These are phyloP conservation scores for Fusarium sp. DNA, from an alignment of 2,329 filamentous ascomycete species.

Conservation along the genomic window DNA sequence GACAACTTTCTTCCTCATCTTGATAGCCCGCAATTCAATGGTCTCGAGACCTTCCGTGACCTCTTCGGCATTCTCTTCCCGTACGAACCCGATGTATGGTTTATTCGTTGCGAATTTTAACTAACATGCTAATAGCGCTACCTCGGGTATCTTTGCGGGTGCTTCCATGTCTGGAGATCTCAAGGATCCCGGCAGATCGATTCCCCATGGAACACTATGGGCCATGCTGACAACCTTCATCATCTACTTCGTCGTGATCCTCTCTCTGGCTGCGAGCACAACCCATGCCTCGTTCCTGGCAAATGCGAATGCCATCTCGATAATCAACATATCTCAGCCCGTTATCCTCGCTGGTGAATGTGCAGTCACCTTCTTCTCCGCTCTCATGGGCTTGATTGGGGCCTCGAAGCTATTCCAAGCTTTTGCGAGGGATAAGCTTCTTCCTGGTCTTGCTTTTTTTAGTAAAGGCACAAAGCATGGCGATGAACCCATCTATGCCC, in stretches of 20 bases:
- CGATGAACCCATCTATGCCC: conserved; percentile 80
- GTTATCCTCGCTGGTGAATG: conserved; percentile 84
- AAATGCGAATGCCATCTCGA: conserved; percentile 81
- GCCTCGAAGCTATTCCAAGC: conserved; percentile 87
- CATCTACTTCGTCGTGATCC: conserved; percentile 77
- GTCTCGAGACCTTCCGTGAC: conserved; percentile 77
- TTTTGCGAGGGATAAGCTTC: conserved; percentile 78
- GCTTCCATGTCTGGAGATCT: conserved; percentile 92
- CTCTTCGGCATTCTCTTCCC: conserved; percentile 89
- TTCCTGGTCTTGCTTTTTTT: conserved; percentile 79
- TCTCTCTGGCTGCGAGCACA: conserved; percentile 80
- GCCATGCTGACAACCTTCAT: conserved; percentile 80
- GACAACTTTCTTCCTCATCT: conserved; percentile 79
- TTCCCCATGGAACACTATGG: conserved; percentile 83
- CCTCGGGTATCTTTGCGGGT: conserved; percentile 70
- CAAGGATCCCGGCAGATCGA: conserved; percentile 82
- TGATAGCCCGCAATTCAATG: conserved; percentile 67
- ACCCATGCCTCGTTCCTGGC: conserved; percentile 76
- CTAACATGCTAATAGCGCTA: conserved; percentile 49
- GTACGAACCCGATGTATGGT: conserved; percentile 37
- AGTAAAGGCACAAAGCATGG: conserved; percentile 74
- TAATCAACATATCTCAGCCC: conserved; percentile 78
- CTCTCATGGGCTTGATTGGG: conserved; percentile 86
- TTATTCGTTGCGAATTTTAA: background rate
- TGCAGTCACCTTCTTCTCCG: conserved; percentile 83